Base-by-base conservation (phyloP, 2,329 filamentous ascomycete species). In the Dothidotthia symphoricarpi region DNA sequence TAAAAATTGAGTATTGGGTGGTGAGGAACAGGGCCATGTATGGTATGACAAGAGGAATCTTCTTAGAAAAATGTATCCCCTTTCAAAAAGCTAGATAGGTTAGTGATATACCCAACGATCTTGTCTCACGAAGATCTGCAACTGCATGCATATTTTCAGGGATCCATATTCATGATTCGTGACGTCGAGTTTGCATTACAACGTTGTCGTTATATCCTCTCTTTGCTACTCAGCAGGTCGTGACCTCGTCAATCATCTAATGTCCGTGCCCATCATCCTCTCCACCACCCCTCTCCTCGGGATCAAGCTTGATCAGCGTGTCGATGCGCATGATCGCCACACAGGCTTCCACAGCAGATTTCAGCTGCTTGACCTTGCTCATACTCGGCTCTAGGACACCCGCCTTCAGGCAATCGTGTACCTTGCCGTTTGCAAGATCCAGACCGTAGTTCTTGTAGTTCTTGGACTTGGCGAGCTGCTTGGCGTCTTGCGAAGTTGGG, bases 301-400 rank as follows among this genome's bases (percentile, higher is more conserved):
- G 90, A 76, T 98, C 93, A 69, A 98, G 75, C 76, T 95, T 95
- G 73, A 98, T 97, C 71, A 98, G 77, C 51, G 93, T 97, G 75
- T 98, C 93, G 66, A 98, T 98, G 62, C 93, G 82, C 93, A 98
- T 97, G 68, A 98, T 97, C 64, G 89, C 87, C 70, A 98, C 95
- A 70, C 93, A 97, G 38, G 93, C 93, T 74, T 98, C 93, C 33
- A 98, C 93, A 17, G 93, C 93, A 71, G 86, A 94, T 84, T 98
- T 98, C 64, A 98, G 76, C 76, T 97, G 93, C 71, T 91, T 86
- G 55, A 98, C 81, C 78, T 98, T 98, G 80, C 91, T 96, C 76
- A 98, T 89, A 71, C 86, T 95, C 22, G 93, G 93, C 75, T 98
- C 93, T 63, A 98, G 70, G 46, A 98, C 90, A 63, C 93, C 93